These are phyloP conservation scores for Colletotrichum cuscutae DNA, from an alignment of 2,329 filamentous ascomycete species.

Conservation along the genomic window DNA sequence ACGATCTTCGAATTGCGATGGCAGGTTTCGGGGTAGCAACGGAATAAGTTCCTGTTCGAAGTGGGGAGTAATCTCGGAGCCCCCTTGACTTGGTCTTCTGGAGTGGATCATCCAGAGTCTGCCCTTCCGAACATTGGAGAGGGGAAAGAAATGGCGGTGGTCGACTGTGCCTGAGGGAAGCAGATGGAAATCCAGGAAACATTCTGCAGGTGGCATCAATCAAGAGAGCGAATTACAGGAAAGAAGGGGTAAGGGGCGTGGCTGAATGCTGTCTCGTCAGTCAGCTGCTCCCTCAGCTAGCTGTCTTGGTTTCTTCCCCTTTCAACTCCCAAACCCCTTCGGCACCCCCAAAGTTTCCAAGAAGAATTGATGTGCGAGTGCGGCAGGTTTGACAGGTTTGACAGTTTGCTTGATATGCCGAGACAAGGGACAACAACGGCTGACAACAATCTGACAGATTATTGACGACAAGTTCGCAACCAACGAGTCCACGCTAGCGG, in stretches of 20 bases:
- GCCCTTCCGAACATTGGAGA: not conserved
- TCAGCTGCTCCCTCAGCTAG: not conserved
- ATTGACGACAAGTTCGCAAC: not conserved
- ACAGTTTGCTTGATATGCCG: not conserved
- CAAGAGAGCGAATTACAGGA: not conserved
- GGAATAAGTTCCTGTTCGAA: not conserved
- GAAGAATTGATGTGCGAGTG: slow-evolving; percentile 3
- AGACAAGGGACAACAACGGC: not conserved
- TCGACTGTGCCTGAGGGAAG: not conserved
- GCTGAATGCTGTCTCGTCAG: not conserved
- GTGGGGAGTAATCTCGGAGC: not conserved
- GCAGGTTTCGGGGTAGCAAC: accelerated
- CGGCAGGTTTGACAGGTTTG: slow-evolving; percentile 14
- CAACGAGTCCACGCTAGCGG: not conserved
- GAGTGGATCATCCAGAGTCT: not conserved
- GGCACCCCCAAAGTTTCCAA: not conserved
- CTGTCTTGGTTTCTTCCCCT: too few species aligned
- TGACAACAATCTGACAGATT: slow-evolving; percentile 8
- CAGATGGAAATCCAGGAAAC: not conserved
- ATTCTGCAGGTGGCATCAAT: not conserved
- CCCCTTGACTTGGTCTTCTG: not conserved
- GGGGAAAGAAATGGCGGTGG: not conserved
- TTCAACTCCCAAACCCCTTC: not conserved
- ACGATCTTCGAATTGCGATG: slow-evolving; percentile 12
- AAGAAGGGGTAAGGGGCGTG: not conserved